Base-by-base conservation (phyloP, 1,139 yeast genomes). In the Nakaseomyces sp. region DNA sequence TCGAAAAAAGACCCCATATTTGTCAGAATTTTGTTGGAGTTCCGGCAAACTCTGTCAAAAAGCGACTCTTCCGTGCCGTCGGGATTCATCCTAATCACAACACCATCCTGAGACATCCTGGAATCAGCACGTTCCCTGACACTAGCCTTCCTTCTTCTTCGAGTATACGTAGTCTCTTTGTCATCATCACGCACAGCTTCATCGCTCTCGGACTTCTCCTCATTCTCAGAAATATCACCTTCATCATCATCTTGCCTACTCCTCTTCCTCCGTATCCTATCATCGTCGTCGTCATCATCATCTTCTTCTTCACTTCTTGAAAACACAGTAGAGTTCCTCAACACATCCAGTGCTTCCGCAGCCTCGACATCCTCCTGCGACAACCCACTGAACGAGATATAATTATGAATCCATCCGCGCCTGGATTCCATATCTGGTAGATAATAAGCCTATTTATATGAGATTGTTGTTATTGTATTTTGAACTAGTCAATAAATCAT, bases 341-440 rank as follows among this genome's bases (percentile, higher is more conserved):
- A 46, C 19, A 53, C 61, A 40, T 53, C 60, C 22, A 59, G 49
- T 19, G 57, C 57, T 40, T 57, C 60, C 16, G 61, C 60, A 16
- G 62, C 61, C 36, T 50, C 47, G 12, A 54, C 54, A 37, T 54
- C 59, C 40, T 53, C 57, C 35, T 51, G 53, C 4, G 59, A 55
- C 18, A 53, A 42, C 38, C 38, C 38, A 16, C 38, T 35, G 28
- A 35, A 35, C 8, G 38, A 35, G 4, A 35, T 35, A 20, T 35
- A 35, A 12, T 35, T 35, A 16, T 35, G 38, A 13, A 35, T 35
- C 38, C 38, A 35, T 16, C 38, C 38, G n/a, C 38, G 38, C 38
- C 38, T 35, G n/a, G 38, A 10, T 12, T 20, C 38, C 38, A 35
- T 35, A n/a, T n/a, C n/a, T n/a, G n/a, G n/a, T n/a, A n/a, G n/a